Percentiles rank a stretch among this genome's conserved stretches.
These are phyloP conservation scores for Cinchona pubescens DNA, from an alignment of 257 asterid species.

Conservation along the genomic window DNA sequence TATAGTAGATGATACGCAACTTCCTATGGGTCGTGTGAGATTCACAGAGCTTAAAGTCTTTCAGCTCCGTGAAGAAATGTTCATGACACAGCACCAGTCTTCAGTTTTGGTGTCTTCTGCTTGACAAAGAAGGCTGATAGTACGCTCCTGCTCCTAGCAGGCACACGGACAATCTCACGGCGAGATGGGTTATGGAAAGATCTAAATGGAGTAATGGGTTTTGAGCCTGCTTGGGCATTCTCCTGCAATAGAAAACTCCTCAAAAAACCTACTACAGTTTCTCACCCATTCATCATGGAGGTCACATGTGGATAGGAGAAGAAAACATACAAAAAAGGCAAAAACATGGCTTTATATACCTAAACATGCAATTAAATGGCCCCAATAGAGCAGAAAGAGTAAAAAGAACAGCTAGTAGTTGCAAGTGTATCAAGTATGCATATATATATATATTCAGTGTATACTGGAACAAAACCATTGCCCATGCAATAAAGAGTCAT, in stretches of 20 bases:
- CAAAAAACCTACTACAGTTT: not conserved
- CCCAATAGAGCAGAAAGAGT: not conserved
- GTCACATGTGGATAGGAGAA: not conserved
- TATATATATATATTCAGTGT: no score
- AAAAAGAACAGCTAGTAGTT: no score
- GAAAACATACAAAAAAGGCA: not conserved
- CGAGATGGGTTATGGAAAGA: constrained; percentile 47
- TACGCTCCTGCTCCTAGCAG: constrained; percentile 63
- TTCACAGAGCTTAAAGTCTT: not conserved
- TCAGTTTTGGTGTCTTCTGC: constrained; percentile 53
- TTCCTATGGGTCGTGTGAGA: not conserved
- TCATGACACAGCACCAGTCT: constrained; percentile 26
- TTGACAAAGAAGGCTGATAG: constrained; percentile 67
- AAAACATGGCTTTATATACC: not conserved
- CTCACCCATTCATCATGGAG: not conserved
- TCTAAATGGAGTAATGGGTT: constrained; percentile 46
- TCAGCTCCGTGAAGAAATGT: not conserved
- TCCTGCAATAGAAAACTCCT: constrained; percentile 40
- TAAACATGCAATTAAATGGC: not conserved
- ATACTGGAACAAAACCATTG: no score
- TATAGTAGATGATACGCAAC: not conserved
- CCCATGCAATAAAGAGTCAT: no score
- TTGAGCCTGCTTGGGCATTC: constrained; percentile 46
- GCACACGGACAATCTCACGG: constrained; percentile 39
- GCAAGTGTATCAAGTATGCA: not conserved